Conservation (phyloP, 2,329 filamentous ascomycete genomes). For the Pseudogymnoascus sp. region DNA sequence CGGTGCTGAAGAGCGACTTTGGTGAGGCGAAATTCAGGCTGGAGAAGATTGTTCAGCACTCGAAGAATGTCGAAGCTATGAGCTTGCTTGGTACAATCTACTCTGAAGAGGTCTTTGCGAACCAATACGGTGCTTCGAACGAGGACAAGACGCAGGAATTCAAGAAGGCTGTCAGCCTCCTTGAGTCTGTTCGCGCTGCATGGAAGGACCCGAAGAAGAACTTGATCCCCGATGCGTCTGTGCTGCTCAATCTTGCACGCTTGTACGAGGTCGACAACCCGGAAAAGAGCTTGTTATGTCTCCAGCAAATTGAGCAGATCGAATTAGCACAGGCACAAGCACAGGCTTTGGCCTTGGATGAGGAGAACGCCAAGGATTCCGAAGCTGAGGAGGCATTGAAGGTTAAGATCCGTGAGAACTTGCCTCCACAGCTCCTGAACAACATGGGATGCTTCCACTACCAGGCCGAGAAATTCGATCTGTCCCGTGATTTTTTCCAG, state of each 20-base stretch:
- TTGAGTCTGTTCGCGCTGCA: constrained; percentile 75
- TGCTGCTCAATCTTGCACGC: constrained; percentile 83
- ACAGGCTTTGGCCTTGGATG: constrained; percentile 47
- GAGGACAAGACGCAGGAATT: constrained; percentile 82
- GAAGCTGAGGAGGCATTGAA: constrained; percentile 56
- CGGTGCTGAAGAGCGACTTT: constrained; percentile 73
- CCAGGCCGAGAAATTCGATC: constrained; percentile 72
- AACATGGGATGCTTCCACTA: constrained; percentile 97
- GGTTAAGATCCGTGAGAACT: constrained; percentile 60
- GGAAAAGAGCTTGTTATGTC: constrained; percentile 85
- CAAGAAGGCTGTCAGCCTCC: constrained; percentile 76
- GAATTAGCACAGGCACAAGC: constrained; percentile 58
- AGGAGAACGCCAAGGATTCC: constrained; percentile 54
- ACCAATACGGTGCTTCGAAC: constrained; percentile 62
- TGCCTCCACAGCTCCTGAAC: constrained; percentile 88
- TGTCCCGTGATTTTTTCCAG: constrained; percentile 83
- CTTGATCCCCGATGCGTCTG: constrained; percentile 70
- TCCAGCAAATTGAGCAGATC: constrained; percentile 86
- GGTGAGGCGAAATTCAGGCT: constrained; percentile 88
- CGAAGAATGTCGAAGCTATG: constrained; percentile 81
- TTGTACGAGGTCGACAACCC: constrained; percentile 81
- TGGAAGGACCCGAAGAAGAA: constrained; percentile 95
- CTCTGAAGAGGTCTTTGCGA: constrained; percentile 86
- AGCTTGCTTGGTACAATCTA: constrained; percentile 84
- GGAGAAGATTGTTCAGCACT: constrained; percentile 87